These are phyloP conservation scores for Conringia planisiliqua DNA, from an alignment of 345 rosid species.

Conservation along the genomic window DNA sequence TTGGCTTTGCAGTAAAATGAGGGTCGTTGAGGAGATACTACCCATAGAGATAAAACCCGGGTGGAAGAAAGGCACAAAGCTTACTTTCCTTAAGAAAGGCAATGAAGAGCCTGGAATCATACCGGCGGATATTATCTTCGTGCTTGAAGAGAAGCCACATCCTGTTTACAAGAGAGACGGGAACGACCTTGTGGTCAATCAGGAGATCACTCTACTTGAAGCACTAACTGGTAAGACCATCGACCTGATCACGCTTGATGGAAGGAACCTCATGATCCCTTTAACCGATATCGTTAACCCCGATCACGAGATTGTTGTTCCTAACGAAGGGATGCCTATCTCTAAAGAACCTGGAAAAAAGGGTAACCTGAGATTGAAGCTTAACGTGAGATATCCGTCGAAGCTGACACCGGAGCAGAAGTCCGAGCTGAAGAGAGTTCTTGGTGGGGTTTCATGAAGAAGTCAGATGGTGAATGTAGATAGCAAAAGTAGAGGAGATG, in stretches of 20 bases:
- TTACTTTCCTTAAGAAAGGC: slow-evolving; percentile 86
- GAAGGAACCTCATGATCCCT: slow-evolving; percentile 67
- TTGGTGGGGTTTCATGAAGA: slow-evolving; percentile 55
- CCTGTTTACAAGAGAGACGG: slow-evolving; percentile 75
- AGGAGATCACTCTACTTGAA: slow-evolving; percentile 80
- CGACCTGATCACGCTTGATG: slow-evolving; percentile 62
- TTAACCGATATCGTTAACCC: slow-evolving; percentile 73
- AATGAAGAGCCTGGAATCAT: slow-evolving; percentile 75
- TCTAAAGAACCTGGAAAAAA: slow-evolving; percentile 77
- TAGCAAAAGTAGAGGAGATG: slow-evolving; percentile 24
- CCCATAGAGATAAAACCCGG: slow-evolving; percentile 89
- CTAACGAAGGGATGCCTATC: slow-evolving; percentile 91
- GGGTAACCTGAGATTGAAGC: slow-evolving; percentile 78
- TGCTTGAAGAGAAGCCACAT: slow-evolving; percentile 89
- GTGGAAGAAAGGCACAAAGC: slow-evolving; percentile 96
- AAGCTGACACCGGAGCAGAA: slow-evolving; percentile 74
- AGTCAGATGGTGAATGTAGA: slow-evolving; percentile 20
- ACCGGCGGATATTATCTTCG: slow-evolving; percentile 75
- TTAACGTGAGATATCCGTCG: slow-evolving; percentile 80
- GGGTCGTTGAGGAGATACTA: slow-evolving; percentile 66
- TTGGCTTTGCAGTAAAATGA: slow-evolving; percentile 50
- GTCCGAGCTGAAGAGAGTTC: slow-evolving; percentile 70
- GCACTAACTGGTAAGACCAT: slow-evolving; percentile 81
- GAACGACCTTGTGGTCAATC: slow-evolving; percentile 64
- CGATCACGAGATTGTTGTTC: slow-evolving; percentile 68